phyloP scores from a whole-genome alignment of 768 basidiomycete genomes.

The Agaricus bisporus region DNA sequence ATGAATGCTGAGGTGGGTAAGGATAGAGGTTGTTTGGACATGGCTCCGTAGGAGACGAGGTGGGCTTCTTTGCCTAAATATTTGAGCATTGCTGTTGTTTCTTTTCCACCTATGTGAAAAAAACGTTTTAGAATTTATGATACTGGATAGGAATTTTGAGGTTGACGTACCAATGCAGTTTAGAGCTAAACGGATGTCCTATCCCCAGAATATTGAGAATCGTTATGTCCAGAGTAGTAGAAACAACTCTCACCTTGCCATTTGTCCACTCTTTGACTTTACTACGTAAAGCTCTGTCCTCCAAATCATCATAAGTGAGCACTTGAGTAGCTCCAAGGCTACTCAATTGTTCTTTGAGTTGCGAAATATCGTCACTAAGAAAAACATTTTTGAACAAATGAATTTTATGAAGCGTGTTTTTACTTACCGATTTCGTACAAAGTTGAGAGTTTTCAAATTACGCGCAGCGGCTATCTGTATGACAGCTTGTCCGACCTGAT shows the following conservation, averaged over 20 bases:
- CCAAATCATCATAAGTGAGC: slow-evolving; percentile 69
- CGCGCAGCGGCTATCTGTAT: slow-evolving; percentile 76
- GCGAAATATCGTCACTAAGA: slow-evolving; percentile 45
- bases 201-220: background rate
- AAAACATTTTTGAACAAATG: background rate
- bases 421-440: slow-evolving; percentile 65
- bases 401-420: background rate
- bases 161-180: slow-evolving; percentile 41
- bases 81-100: slow-evolving; percentile 64
- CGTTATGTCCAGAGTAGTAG: background rate
- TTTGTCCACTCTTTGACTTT: slow-evolving; percentile 60
- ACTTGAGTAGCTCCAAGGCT: slow-evolving; percentile 72
- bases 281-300: slow-evolving; percentile 45
- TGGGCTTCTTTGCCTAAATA: slow-evolving; percentile 63
- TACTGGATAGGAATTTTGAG: too few relatives aligned
- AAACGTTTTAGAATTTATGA: too few relatives aligned
- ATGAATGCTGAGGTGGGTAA: slow-evolving; percentile 78
- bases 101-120: slow-evolving; percentile 49
- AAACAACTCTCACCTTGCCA: slow-evolving; percentile 34
- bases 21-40: slow-evolving; percentile 78
- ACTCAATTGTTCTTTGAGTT: slow-evolving; percentile 43
- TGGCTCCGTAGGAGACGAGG: slow-evolving; percentile 84
- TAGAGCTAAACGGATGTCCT: slow-evolving; percentile 41
- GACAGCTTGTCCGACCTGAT: slow-evolving; percentile 75
- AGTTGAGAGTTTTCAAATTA: slow-evolving; percentile 74